These are phyloP conservation scores for Laguncularia racemosa DNA, from an alignment of 345 rosid species.

Conservation along the genomic window DNA sequence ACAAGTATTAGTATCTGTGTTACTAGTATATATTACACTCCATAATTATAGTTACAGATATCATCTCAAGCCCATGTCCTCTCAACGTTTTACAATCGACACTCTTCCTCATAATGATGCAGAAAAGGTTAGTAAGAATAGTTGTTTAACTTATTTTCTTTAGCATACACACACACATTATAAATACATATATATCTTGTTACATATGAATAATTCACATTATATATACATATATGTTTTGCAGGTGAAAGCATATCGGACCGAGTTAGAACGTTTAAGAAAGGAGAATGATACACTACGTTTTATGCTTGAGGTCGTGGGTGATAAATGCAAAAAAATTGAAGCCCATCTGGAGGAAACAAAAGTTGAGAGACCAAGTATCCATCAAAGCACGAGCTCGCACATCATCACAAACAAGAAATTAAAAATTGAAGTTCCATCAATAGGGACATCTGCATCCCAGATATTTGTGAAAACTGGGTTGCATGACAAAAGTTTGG, in stretches of 20 bases:
- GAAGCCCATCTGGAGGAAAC: slow-evolving; percentile 14
- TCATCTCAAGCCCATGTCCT: too few species aligned
- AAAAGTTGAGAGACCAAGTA: background rate
- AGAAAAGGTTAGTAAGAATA: too few species aligned
- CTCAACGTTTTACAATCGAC: too few species aligned
- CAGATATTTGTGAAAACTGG: slow-evolving; percentile 26
- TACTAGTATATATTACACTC: too few species aligned
- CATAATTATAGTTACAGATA: too few species aligned
- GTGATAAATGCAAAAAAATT: slow-evolving; percentile 21
- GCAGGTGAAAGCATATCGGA: slow-evolving; percentile 22
- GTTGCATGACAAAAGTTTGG: slow-evolving; percentile 34
- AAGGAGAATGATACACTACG: slow-evolving; percentile 36
- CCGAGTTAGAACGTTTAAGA: slow-evolving; percentile 22
- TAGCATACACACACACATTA: too few species aligned
- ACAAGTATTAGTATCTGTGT: too few species aligned
- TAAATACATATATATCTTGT: too few species aligned
- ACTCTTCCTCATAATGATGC: too few species aligned
- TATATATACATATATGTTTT: background rate
- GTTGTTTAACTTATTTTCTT: too few species aligned
- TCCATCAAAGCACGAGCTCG: background rate
- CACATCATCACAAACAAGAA: slow-evolving; percentile 11
- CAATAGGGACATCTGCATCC: slow-evolving; percentile 10
- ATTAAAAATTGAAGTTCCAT: slow-evolving; percentile 13
- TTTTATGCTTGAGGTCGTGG: slow-evolving; percentile 27
- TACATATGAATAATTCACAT: too few species aligned